Evolutionary conservation across 2,329 filamentous ascomycete genomes (phyloP).

Genomic region (Aspergillus hiratsukae): DNA sequence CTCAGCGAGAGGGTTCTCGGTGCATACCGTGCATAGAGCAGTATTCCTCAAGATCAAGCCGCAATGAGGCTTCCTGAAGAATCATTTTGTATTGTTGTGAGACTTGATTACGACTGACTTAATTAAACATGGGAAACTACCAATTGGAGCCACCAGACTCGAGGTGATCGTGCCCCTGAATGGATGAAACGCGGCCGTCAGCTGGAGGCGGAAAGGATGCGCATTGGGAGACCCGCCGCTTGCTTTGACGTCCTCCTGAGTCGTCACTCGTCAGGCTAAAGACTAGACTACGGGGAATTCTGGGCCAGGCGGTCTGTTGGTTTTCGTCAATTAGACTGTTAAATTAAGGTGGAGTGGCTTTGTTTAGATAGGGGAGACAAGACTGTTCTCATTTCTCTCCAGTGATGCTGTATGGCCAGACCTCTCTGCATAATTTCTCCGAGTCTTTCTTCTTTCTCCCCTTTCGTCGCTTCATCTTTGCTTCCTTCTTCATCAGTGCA

Average conservation of each 20-base stretch:
- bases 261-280: neutral
- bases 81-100: neutral
- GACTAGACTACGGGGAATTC: neutral
- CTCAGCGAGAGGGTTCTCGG: neutral
- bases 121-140: neutral
- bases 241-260: neutral
- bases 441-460: neutral
- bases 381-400: neutral
- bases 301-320: neutral
- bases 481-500: constrained; percentile 1
- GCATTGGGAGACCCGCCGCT: constrained; percentile 6
- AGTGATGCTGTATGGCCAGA: neutral
- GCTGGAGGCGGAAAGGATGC: constrained; percentile 13
- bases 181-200: neutral
- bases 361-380: neutral
- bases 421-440: constrained; percentile 6
- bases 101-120: neutral
- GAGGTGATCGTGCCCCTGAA: constrained; percentile 6
- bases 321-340: neutral
- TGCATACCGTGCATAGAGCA: neutral
- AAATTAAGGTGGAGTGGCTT: neutral
- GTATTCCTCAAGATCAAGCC: neutral
- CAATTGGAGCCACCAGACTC: neutral
- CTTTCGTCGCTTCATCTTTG: neutral
- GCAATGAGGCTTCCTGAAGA: neutral